Conservation (phyloP, 768 basidiomycete genomes). For the Clavaria fumosa region DNA sequence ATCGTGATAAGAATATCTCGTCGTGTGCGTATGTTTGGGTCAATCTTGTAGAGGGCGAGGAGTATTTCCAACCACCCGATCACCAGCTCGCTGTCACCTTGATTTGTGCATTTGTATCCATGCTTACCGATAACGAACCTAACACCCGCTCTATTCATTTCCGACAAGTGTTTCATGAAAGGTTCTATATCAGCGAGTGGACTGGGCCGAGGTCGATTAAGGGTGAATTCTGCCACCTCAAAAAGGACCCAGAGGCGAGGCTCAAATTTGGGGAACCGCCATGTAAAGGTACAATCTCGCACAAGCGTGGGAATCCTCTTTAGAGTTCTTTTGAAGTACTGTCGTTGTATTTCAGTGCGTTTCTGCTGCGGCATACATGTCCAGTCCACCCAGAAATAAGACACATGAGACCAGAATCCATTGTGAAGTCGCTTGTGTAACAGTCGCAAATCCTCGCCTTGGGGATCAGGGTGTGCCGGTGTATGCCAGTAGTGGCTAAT, state of each 20-base stretch:
- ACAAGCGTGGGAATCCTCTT: not conserved
- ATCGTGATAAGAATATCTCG: not conserved
- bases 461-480: not conserved
- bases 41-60: not conserved
- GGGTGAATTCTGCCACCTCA: not conserved
- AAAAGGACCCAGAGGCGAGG: not conserved
- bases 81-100: not conserved
- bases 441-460: not conserved
- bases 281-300: not conserved
- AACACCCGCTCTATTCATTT: not conserved
- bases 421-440: not conserved
- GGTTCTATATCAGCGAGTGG: not conserved
- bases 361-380: not conserved
- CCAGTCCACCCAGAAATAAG: not conserved
- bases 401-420: not conserved
- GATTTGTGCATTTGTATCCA: constrained; percentile 1
- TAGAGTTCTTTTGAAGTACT: not conserved
- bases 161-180: not conserved
- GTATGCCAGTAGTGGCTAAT: constrained; percentile 1
- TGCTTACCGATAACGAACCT: not conserved
- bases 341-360: not conserved
- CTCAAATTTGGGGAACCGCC: not conserved
- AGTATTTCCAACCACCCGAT: constrained; percentile 1
- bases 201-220: not conserved
- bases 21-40: not conserved